phyloP scores from a whole-genome alignment of 2,329 filamentous ascomycete species.

The Seiridium cupressi region DNA sequence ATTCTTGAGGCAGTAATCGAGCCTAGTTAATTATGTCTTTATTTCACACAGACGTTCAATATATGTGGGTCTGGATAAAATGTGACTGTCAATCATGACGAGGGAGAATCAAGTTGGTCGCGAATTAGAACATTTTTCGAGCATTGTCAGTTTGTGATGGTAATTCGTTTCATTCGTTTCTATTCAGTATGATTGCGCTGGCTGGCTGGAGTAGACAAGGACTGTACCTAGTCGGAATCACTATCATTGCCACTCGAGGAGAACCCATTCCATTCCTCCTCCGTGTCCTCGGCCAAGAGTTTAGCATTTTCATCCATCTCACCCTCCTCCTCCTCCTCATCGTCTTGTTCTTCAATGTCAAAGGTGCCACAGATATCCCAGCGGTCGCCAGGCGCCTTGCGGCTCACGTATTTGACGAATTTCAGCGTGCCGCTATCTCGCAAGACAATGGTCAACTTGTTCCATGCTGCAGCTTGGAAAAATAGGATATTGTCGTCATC shows the following conservation, averaged over 20 bases:
- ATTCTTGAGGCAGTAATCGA: no score
- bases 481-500: constrained; percentile 74
- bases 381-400: constrained; percentile 77
- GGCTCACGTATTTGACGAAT: constrained; percentile 95
- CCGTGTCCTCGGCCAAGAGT: constrained; percentile 41
- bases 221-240: constrained; percentile 3
- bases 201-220: background rate
- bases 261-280: constrained; percentile 60
- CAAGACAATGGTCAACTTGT: constrained; percentile 85
- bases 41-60: no score
- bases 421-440: constrained; percentile 82
- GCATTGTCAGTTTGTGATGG: no score
- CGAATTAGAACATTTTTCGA: no score
- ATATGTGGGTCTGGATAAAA: no score
- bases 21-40: no score
- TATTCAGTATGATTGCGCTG: no score
- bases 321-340: constrained; percentile 28
- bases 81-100: no score
- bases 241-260: constrained; percentile 28
- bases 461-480: constrained; percentile 72
- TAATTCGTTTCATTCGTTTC: no score
- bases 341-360: constrained; percentile 63
- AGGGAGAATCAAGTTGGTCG: no score
- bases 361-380: constrained; percentile 87
- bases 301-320: constrained; percentile 24